Evolutionary conservation across 306 rosid genomes (phyloP).

Genomic region (Castanea crenata): DNA sequence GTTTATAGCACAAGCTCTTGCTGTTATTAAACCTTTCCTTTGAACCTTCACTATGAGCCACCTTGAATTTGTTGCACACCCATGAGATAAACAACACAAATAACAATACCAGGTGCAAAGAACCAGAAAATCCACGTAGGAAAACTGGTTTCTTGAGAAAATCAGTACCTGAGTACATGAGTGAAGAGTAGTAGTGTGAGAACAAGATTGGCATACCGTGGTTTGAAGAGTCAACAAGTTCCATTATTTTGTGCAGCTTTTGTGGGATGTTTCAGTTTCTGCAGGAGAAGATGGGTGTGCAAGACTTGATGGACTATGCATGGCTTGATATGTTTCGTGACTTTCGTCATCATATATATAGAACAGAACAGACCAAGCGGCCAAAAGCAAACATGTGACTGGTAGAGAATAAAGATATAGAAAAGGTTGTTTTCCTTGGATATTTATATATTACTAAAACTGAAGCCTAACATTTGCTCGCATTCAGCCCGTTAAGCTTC

Average conservation of each 20-base stretch:
- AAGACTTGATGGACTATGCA: neutral
- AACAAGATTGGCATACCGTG: constrained; percentile 7
- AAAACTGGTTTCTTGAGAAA: constrained; percentile 39
- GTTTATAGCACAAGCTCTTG: neutral
- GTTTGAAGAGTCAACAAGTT: neutral
- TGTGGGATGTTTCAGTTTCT: neutral
- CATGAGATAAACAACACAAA: constrained; percentile 12
- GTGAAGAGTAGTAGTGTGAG: neutral
- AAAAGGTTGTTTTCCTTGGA: too few species aligned
- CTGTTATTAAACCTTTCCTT: constrained; percentile 11
- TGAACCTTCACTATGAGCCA: constrained; percentile 9
- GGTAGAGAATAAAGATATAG: too few species aligned
- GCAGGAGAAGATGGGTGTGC: constrained; percentile 3
- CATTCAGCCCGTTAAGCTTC: too few species aligned
- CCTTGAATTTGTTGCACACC: constrained; percentile 16
- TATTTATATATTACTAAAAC: too few species aligned
- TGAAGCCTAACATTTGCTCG: too few species aligned
- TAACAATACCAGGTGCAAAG: constrained; percentile 27
- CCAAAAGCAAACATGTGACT: too few species aligned
- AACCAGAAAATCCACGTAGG: constrained; percentile 29
- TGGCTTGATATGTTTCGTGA: neutral
- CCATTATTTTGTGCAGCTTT: neutral
- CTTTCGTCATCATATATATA: neutral
- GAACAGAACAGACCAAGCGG: neutral
- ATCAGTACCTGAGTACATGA: constrained; percentile 5